Conservation (phyloP, 2,329 filamentous ascomycete genomes). For the Neocatenulostroma microsporum region DNA sequence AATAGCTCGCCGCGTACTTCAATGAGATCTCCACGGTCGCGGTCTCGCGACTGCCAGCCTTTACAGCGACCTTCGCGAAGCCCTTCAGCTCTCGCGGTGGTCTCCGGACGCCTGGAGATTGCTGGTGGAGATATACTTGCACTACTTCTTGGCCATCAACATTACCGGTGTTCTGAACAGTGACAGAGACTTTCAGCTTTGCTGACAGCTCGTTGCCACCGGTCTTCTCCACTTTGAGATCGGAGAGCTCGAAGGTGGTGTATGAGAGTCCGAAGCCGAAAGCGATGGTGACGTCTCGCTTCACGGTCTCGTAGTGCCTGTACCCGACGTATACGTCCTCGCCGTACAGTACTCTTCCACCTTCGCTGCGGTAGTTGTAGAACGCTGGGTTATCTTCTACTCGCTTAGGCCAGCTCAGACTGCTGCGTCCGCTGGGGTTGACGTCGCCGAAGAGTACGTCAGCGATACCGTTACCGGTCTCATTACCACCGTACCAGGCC, state of each 20-base stretch:
- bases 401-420: slow-evolving; percentile 58
- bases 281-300: slow-evolving; percentile 57
- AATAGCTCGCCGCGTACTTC: slow-evolving; percentile 62
- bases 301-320: slow-evolving; percentile 59
- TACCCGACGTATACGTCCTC: slow-evolving; percentile 70
- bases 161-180: slow-evolving; percentile 50
- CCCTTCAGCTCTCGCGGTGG: slow-evolving; percentile 65
- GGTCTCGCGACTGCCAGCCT: slow-evolving; percentile 49
- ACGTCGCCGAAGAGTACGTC: slow-evolving; percentile 67
- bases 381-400: slow-evolving; percentile 53
- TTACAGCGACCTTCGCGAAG: slow-evolving; percentile 57
- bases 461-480: slow-evolving; percentile 72
- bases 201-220: slow-evolving; percentile 44
- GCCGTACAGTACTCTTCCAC: slow-evolving; percentile 59
- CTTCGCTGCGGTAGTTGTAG: slow-evolving; percentile 66
- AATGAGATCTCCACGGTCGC: slow-evolving; percentile 51
- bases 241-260: slow-evolving; percentile 60
- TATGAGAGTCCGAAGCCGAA: slow-evolving; percentile 76
- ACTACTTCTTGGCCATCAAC: slow-evolving; percentile 56
- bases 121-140: slow-evolving; percentile 60
- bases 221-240: slow-evolving; percentile 45
- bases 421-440: slow-evolving; percentile 68
- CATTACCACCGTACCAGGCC: slow-evolving; percentile 81
- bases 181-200: slow-evolving; percentile 41
- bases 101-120: slow-evolving; percentile 54